Evolutionary conservation across 805 yeast genomes (phyloP).

Genomic region (Nakazawaea pomicola): DNA sequence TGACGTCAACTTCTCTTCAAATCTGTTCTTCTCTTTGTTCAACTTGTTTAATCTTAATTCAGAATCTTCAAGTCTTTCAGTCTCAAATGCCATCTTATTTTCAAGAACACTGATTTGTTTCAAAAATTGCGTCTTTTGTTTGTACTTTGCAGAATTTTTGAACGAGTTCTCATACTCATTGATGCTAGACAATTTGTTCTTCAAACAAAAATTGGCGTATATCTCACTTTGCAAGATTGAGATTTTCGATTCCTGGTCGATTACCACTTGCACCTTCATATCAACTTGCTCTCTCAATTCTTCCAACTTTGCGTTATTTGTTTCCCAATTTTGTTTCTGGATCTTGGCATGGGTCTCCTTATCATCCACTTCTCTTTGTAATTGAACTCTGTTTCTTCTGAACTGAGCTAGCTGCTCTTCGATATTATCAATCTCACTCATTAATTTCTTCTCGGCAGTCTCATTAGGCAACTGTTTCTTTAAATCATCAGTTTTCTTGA

Average conservation of each 20-base stretch:
- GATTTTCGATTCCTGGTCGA: constrained; percentile 18
- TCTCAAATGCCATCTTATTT: constrained; percentile 61
- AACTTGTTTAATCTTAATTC: constrained; percentile 39
- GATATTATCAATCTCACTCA: constrained; percentile 47
- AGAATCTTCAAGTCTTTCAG: constrained; percentile 52
- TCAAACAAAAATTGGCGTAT: constrained; percentile 50
- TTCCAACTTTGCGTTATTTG: constrained; percentile 17
- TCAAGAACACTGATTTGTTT: constrained; percentile 58
- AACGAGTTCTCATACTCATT: constrained; percentile 75
- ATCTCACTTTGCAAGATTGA: constrained; percentile 35
- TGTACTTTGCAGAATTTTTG: constrained; percentile 46
- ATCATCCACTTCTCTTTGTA: constrained; percentile 25
- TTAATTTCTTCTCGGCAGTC: constrained; percentile 48
- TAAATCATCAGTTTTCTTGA: constrained; percentile 37
- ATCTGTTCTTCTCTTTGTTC: constrained; percentile 29
- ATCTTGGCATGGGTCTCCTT: constrained; percentile 44
- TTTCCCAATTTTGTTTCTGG: constrained; percentile 29
- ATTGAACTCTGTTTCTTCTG: constrained; percentile 22
- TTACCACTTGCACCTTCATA: background rate
- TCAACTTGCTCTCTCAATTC: constrained; percentile 18
- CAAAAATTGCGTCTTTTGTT: constrained; percentile 55
- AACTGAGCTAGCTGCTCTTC: constrained; percentile 29
- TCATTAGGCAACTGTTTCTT: constrained; percentile 46
- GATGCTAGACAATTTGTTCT: constrained; percentile 47
- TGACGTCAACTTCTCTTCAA: constrained; percentile 28